Evolutionary conservation across 2,329 filamentous ascomycete genomes (phyloP).

Genomic region (Neofusicoccum ribis): DNA sequence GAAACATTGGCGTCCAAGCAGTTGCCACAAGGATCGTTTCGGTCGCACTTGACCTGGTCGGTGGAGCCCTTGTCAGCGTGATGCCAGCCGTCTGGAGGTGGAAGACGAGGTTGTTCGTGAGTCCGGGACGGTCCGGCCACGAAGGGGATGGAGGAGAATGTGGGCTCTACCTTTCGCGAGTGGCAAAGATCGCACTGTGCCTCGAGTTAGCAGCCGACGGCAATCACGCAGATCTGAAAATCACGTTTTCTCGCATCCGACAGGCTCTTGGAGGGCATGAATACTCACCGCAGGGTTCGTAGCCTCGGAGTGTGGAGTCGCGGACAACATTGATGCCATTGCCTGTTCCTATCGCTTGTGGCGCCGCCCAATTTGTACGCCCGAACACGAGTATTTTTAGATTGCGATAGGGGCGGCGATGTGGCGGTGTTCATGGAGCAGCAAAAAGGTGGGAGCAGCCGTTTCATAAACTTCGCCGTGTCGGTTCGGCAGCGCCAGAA

Average conservation of each 20-base stretch:
- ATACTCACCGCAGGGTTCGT: conserved; percentile 1
- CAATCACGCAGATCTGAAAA: not conserved
- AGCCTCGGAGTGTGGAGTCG: conserved; percentile 6
- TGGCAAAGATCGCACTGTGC: conserved; percentile 9
- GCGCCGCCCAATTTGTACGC: conserved; percentile 10
- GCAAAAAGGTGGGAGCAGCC: not conserved
- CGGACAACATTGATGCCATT: conserved; percentile 5
- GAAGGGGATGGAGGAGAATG: not conserved
- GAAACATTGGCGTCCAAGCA: conserved; percentile 5
- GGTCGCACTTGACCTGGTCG: conserved; percentile 4
- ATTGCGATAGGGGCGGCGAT: not conserved
- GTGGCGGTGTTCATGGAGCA: conserved; percentile 1
- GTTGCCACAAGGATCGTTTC: conserved; percentile 5
- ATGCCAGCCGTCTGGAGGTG: not conserved
- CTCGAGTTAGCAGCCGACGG: not conserved
- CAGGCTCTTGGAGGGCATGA: not conserved
- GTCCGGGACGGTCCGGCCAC: not conserved
- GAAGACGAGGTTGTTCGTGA: not conserved
- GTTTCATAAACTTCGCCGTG: conserved; percentile 1
- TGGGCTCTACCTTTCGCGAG: not conserved
- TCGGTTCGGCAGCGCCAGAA: not conserved
- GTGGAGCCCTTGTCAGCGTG: not conserved
- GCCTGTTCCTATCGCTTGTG: not conserved
- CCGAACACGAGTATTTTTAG: conserved; percentile 14
- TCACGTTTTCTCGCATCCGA: not conserved